Base-by-base conservation (phyloP, 2,329 filamentous ascomycete genomes). In the Fusarium sp. region DNA sequence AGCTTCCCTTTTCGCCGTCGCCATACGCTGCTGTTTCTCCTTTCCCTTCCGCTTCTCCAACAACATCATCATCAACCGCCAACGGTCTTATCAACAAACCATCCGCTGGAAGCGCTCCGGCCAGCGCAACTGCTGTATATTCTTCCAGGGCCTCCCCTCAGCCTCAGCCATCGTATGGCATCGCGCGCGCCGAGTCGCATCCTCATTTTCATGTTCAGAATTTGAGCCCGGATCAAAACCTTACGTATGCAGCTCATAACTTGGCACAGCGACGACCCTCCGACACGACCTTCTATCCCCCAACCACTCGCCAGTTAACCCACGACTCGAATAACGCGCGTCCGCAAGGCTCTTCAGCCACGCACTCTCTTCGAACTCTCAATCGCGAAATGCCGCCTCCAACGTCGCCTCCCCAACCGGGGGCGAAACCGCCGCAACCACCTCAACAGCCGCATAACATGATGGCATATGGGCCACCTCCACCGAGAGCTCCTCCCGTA, bases 341-440 rank as follows among this genome's bases (percentile, higher is more conserved):
- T 64, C 80, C 82, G 58, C 82, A 79, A 56, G 83, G 80, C 75
- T 72, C 82, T n/a, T 82, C 84, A 10, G 83, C 83, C 42, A 77
- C 84, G 57, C 76, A 81, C 22, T 78, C 82, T 22, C 76, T 77
- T 11, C 75, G 74, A 66, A 69, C 77, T 60, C 60, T 76, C 55
- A 80, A 78, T 74, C 82, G 81, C 71, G 76, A 77, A 40, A 85
- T 85, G 83, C 82, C 83, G 55, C 84, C 83, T 38, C 81, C 75
- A 40, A 78, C 76, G 45, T 85, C 84, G 58, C 83, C 84, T 66
- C 81, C 82, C 38, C 80, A 79, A 54, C 78, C 74, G 63, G 76
- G 78, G 61, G 63, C 66, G 63, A 76, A 73, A 55, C 77, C 74
- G 45, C 76, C 68, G 36, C 77, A 74, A 39, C 76, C 66, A 36